Evolutionary conservation across 495 filamentous ascomycete species (phyloP).

Genomic region (Recurvomyces mirabilis): DNA sequence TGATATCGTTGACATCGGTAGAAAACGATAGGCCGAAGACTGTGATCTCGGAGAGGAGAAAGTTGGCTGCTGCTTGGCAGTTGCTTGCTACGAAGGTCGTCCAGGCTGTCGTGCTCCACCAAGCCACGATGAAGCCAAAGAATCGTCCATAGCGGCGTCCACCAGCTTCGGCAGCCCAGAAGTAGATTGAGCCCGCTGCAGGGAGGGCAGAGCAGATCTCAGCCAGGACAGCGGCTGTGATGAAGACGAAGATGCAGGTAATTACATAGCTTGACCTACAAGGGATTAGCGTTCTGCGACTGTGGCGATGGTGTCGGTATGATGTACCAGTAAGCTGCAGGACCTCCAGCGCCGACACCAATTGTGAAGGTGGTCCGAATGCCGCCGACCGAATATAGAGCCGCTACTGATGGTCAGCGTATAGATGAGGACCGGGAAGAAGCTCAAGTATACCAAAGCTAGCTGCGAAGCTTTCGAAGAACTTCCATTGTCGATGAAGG

Average conservation of each 20-base stretch:
- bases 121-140: slow-evolving; percentile 45
- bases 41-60: slow-evolving; percentile 45
- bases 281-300: background rate
- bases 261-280: slow-evolving; percentile 45
- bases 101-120: slow-evolving; percentile 52
- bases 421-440: background rate
- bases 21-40: slow-evolving; percentile 43
- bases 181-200: slow-evolving; percentile 45
- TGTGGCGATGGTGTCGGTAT: background rate
- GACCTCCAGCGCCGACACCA: slow-evolving; percentile 46
- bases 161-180: slow-evolving; percentile 47
- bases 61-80: slow-evolving; percentile 43
- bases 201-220: slow-evolving; percentile 47
- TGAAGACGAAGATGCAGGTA: slow-evolving; percentile 45
- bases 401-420: slow-evolving; percentile 29
- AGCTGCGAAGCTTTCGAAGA: slow-evolving; percentile 46
- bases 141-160: slow-evolving; percentile 42
- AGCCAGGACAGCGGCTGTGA: slow-evolving; percentile 45
- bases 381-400: slow-evolving; percentile 46
- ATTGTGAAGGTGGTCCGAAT: slow-evolving; percentile 47
- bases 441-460: slow-evolving; percentile 38
- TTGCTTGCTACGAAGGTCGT: slow-evolving; percentile 42
- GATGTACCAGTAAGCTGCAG: slow-evolving; percentile 42
- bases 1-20: slow-evolving; percentile 37
- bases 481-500: slow-evolving; percentile 25